These are phyloP conservation scores for Hyphopichia fennica DNA, from an alignment of 1,139 yeast species.

Conservation along the genomic window DNA sequence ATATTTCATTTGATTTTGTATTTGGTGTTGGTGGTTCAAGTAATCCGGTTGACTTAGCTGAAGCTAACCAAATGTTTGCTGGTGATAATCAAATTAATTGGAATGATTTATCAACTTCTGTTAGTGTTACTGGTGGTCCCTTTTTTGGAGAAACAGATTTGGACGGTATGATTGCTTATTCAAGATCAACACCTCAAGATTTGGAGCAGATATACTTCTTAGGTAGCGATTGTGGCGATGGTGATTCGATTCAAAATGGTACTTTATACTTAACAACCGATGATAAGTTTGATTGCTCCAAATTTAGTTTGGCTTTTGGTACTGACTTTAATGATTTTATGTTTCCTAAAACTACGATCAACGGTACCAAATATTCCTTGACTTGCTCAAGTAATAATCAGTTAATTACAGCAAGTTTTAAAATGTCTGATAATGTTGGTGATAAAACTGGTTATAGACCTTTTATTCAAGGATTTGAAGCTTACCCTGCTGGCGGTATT, in stretches of 20 bases:
- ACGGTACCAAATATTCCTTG: conserved; percentile 4
- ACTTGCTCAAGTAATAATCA: conserved; percentile 9
- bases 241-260: conserved; percentile 11
- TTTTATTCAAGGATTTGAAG: conserved; percentile 16
- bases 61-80: conserved; percentile 10
- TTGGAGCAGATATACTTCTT: conserved; percentile 15
- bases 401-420: conserved; percentile 9
- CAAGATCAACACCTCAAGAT: conserved; percentile 18
- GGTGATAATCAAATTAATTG: conserved; percentile 11
- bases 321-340: conserved; percentile 16
- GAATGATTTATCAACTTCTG: conserved; percentile 12
- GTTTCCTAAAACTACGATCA: conserved; percentile 12
- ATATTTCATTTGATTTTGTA: conserved; percentile 16
- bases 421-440: too few relatives aligned
- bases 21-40: conserved; percentile 23
- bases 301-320: conserved; percentile 11
- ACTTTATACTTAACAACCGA: conserved; percentile 12
- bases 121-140: conserved; percentile 13
- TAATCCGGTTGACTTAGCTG: conserved; percentile 11
- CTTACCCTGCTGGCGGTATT: conserved; percentile 8
- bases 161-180: conserved; percentile 12
- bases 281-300: conserved; percentile 13
- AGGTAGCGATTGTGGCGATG: conserved; percentile 16
- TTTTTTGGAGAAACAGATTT: conserved; percentile 10
- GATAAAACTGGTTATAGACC: conserved; percentile 12